Evolutionary conservation across 352 stramenopile species (phyloP).

Genomic region (Globisporangium radiosum): DNA sequence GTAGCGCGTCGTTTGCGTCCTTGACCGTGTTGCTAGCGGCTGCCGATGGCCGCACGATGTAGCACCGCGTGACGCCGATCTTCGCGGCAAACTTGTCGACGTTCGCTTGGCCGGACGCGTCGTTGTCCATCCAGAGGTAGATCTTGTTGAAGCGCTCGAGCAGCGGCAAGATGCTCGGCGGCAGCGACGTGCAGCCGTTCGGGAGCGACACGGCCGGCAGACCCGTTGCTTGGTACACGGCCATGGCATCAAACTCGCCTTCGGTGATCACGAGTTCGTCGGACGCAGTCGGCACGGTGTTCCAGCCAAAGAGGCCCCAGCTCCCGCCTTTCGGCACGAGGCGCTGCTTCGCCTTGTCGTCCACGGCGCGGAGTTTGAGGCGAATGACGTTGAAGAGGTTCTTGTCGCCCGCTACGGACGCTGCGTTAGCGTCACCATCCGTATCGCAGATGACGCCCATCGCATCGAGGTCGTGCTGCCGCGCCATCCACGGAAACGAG

Average conservation of each 20-base stretch:
- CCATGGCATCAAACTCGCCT: constrained; percentile 96
- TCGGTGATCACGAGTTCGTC: constrained; percentile 96
- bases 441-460: constrained; percentile 71
- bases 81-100: constrained; percentile 96
- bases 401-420: constrained; percentile 31
- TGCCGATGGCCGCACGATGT: constrained; percentile 84
- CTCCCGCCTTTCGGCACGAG: constrained; percentile 90
- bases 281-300: constrained; percentile 88
- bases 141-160: constrained; percentile 97
- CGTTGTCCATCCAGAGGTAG: constrained; percentile 99
- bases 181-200: constrained; percentile 95
- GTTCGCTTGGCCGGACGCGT: constrained; percentile 91
- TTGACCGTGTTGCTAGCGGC: constrained; percentile 62
- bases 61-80: constrained; percentile 87
- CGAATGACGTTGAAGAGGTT: constrained; percentile 77
- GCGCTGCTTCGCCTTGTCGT: constrained; percentile 84
- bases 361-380: constrained; percentile 79
- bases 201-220: constrained; percentile 92
- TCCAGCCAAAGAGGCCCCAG: constrained; percentile 99
- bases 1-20: constrained; percentile 98
- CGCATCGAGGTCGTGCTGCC: constrained; percentile 61
- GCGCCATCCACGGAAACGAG: constrained; percentile 95
- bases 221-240: constrained; percentile 95
- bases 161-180: constrained; percentile 91
- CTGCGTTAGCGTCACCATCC: constrained; percentile 5